Evolutionary conservation across 1,284 basidiomycete genomes (phyloP), one percentile per base, ranked within the genome.

Genomic region (Puccinia polysora): DNA sequence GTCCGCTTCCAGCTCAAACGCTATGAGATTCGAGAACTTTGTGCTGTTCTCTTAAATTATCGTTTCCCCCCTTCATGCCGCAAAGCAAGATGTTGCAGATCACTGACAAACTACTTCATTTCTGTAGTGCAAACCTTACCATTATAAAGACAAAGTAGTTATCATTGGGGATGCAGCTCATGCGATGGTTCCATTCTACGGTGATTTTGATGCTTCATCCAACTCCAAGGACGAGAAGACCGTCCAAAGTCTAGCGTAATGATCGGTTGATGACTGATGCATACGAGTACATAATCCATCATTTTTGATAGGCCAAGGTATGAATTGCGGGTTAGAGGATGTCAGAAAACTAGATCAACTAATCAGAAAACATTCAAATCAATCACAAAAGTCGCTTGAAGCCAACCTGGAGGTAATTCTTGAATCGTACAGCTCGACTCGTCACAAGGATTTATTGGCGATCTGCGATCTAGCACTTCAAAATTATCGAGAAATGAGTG

Each of bases 241-340:
- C n/a, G n/a, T n/a, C n/a, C n/a, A n/a, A n/a, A n/a, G n/a, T n/a
- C n/a, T n/a, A n/a, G n/a, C n/a, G n/a, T 36, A 18, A 18, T 36
- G 53, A 56, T 25, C 34, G 25, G n/a, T 34, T n/a, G 25, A 20
- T 40, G 4, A 30, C 34, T 28, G 7, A 20, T 7, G 45, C 25
- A 20, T 43, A 45, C 28, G 18, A 14, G 36, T 18, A 34, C 2
- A 12, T 0, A 0, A 20, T 30, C 50, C 14, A 49, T n/a, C 49
- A 18, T 0, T 43, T 8, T 10, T 23, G 12, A 1, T 63, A 77
- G 77, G 93, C 25, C 95, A 98, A 83, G 95, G 95, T 20, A 85
- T 98, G 76, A 98, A 98, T 79, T 97, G 94, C 79, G 95, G 95
- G 10, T 85, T 98, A 70, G 95, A 98, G 82, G 95, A 98, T 80